Evolutionary conservation across 352 stramenopile genomes (phyloP).

Genomic region (Phytophthora litchii): DNA sequence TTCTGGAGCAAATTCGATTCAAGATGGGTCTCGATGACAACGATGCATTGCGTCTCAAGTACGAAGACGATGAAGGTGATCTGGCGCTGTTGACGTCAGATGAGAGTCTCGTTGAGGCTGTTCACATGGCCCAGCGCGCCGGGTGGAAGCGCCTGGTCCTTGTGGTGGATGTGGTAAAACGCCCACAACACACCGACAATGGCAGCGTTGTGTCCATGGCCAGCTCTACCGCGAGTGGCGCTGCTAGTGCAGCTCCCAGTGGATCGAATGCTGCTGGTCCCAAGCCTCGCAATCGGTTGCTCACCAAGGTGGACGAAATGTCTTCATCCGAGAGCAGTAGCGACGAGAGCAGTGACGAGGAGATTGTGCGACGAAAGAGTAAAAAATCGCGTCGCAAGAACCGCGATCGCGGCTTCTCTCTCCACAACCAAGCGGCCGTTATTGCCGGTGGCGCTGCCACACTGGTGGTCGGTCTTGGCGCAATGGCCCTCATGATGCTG

Average conservation of each 20-base stretch:
- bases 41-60: constrained; percentile 82
- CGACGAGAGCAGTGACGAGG: constrained; percentile 50
- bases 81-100: constrained; percentile 84
- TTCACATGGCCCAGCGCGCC: constrained; percentile 84
- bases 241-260: constrained; percentile 9
- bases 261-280: constrained; percentile 23
- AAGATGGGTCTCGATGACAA: constrained; percentile 73
- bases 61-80: constrained; percentile 90
- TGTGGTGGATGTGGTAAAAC: constrained; percentile 79
- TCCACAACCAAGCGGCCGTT: constrained; percentile 29
- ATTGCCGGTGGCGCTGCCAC: constrained; percentile 47
- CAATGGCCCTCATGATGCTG: constrained; percentile 61
- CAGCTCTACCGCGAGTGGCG: constrained; percentile 30
- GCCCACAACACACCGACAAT: constrained; percentile 37
- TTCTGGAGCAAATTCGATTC: constrained; percentile 83
- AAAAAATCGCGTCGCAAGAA: constrained; percentile 52
- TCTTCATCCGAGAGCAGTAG: constrained; percentile 50
- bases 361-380: constrained; percentile 50
- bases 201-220: constrained; percentile 43
- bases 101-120: constrained; percentile 85
- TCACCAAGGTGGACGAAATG: constrained; percentile 86
- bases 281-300: constrained; percentile 52
- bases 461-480: constrained; percentile 52
- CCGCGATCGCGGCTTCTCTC: constrained; percentile 31
- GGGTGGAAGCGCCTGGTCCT: constrained; percentile 88